Conservation (phyloP, 2,329 filamentous ascomycete genomes). For the Beauveria bassiana region DNA sequence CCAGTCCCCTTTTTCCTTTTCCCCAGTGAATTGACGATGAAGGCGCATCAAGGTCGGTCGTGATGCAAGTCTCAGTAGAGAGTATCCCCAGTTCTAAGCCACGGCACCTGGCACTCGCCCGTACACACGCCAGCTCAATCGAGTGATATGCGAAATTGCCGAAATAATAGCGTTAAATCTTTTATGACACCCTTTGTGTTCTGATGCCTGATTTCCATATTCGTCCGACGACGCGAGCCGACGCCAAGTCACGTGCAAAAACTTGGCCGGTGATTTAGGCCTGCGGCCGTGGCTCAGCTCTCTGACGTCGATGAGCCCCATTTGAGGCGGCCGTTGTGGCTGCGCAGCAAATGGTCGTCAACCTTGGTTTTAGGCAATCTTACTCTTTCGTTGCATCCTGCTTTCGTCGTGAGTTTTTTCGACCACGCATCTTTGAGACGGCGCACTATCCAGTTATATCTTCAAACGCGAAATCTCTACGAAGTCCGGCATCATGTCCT, state of each 20-base stretch:
- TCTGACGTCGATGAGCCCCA: constrained; percentile 12
- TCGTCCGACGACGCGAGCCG: background rate
- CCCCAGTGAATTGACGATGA: background rate
- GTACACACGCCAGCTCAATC: background rate
- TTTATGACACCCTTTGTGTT: too few relatives aligned
- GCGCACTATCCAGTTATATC: background rate
- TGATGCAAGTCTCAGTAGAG: background rate
- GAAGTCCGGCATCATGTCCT: constrained; percentile 49
- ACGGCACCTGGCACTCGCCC: background rate
- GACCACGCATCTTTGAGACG: background rate
- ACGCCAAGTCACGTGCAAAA: constrained; percentile 14
- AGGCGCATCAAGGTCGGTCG: background rate
- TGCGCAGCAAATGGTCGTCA: constrained; percentile 7
- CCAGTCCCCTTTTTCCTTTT: background rate
- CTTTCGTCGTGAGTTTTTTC: background rate
- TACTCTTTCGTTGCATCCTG: background rate
- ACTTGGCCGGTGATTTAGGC: too few relatives aligned
- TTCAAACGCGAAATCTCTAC: background rate
- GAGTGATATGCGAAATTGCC: too few relatives aligned
- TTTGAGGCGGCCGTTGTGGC: constrained; percentile 7
- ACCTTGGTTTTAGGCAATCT: constrained; percentile 3
- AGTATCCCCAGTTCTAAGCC: background rate
- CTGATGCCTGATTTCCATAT: too few relatives aligned
- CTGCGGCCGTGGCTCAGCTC: constrained; percentile 3
- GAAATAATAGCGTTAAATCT: too few relatives aligned